A percentile compares a stretch with the other conserved stretches of the same genome.
Evolutionary conservation across 768 basidiomycete species (phyloP).

Genomic region (Mycena metata): DNA sequence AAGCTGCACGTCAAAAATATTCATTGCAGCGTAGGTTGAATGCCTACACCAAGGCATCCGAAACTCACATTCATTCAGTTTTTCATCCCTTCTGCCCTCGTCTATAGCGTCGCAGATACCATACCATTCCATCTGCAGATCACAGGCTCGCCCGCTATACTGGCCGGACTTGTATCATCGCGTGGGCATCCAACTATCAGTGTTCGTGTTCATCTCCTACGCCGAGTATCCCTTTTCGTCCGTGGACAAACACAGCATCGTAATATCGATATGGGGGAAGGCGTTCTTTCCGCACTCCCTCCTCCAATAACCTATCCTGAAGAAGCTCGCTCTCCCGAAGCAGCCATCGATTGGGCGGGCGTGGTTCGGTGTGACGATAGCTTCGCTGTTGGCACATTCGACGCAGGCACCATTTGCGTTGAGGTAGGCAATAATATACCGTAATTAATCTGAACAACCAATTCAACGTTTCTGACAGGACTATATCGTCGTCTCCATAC

Average conservation of each 20-base stretch:
- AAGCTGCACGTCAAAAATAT: conserved; percentile 43
- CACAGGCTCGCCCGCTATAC: conserved; percentile 47
- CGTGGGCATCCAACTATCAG: neutral
- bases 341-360: conserved; percentile 26
- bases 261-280: conserved; percentile 16
- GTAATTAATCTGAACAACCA: too few relatives aligned
- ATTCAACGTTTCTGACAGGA: conserved; percentile 16
- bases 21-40: conserved; percentile 52
- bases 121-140: conserved; percentile 63
- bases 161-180: conserved; percentile 46
- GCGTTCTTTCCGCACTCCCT: conserved; percentile 18
- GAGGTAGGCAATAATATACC: conserved; percentile 15
- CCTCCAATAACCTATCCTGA: conserved; percentile 21
- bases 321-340: neutral
- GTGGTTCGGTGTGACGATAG: conserved; percentile 9
- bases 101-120: conserved; percentile 53
- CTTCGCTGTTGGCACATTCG: conserved; percentile 18
- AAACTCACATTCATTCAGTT: conserved; percentile 45
- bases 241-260: conserved; percentile 11
- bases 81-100: conserved; percentile 56
- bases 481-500: conserved; percentile 30
- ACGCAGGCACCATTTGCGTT: conserved; percentile 9
- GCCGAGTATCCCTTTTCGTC: conserved; percentile 13
- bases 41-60: neutral
- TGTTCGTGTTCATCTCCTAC: conserved; percentile 24